Evolutionary conservation across 2,329 filamentous ascomycete genomes (phyloP), one percentile per base, ranked within the genome.

Genomic region (Tolypocladium cylindrosporum): DNA sequence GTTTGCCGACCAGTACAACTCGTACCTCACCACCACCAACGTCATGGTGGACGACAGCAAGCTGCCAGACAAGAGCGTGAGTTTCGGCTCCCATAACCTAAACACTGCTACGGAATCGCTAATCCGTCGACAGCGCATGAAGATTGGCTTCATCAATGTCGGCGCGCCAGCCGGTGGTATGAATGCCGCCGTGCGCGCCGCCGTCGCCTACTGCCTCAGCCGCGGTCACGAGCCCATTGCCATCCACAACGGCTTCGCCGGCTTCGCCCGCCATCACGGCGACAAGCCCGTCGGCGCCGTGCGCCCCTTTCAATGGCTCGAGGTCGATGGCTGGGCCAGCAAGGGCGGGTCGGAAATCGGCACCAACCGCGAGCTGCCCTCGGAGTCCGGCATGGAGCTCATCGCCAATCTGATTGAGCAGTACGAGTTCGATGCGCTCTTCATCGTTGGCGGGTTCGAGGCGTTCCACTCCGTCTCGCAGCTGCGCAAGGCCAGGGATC

Each of bases 291-390:
- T 90, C 0, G 88, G 91, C 43, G 85, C 94, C 2, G 92, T 99
- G 10, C 87, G 92, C 39, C 83, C 89, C 43, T 89, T 97, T 60
- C 79, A 87, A 64, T 99, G 94, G 94, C 82, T 97, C 24, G 94
- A 97, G 69, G 91, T 95, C 6, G 93, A 97, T 70, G 81, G 85
- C 61, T 99, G 94, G 94, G 91, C 93, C 16, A 96, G 91, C 75
- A 93, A 91, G 75, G 94, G 94, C 70, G 94, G 94, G 61, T 97
- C 92, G 2, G 94, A 99, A 72, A 97, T 99, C 67, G 94, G 94
- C 65, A 99, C 93, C 34, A 99, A 99, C 79, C 89, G 94, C 67
- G 91, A 91, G 68, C 83, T 97, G 39, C 94, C 94, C 7, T 85
- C 84, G 24, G 92, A 96, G 67, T 86, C 84, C 1, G 92, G 95